Conservation (phyloP, 1,284 basidiomycete species). For the Ustilago sp. region DNA sequence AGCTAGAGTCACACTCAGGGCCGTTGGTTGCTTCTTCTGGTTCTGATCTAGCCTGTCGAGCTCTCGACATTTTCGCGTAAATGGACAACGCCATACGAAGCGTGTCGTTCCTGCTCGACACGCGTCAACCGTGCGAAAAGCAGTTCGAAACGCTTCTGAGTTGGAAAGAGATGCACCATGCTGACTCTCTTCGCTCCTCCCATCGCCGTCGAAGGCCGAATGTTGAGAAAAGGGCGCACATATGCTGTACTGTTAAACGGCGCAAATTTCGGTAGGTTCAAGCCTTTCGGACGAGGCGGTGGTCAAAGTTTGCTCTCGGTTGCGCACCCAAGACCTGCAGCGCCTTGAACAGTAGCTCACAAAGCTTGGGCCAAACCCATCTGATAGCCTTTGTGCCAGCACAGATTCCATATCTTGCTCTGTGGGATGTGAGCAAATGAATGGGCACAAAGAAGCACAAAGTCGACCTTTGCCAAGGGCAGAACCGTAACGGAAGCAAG, state of each 20-base stretch:
- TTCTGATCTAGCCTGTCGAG: not conserved
- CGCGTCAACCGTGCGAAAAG: constrained; percentile 50
- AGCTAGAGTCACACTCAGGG: not conserved
- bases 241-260: not conserved
- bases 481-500: not conserved
- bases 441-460: not conserved
- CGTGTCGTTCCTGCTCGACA: constrained; percentile 17
- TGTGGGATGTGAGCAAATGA: not conserved
- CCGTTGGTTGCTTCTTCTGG: not conserved
- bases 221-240: not conserved
- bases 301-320: not conserved
- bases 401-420: not conserved
- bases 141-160: not conserved
- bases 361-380: not conserved
- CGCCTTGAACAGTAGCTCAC: not conserved
- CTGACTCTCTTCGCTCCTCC: not conserved
- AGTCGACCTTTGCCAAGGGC: not conserved
- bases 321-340: not conserved
- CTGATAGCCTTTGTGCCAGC: not conserved
- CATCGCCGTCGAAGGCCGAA: not conserved
- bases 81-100: constrained; percentile 33
- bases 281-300: not conserved
- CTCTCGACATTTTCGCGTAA: constrained; percentile 38
- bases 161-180: not conserved
- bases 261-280: not conserved